Evolutionary conservation across 2,329 filamentous ascomycete genomes (phyloP), one percentile per base, ranked within the genome.

Genomic region (Ambrosiella xylebori): DNA sequence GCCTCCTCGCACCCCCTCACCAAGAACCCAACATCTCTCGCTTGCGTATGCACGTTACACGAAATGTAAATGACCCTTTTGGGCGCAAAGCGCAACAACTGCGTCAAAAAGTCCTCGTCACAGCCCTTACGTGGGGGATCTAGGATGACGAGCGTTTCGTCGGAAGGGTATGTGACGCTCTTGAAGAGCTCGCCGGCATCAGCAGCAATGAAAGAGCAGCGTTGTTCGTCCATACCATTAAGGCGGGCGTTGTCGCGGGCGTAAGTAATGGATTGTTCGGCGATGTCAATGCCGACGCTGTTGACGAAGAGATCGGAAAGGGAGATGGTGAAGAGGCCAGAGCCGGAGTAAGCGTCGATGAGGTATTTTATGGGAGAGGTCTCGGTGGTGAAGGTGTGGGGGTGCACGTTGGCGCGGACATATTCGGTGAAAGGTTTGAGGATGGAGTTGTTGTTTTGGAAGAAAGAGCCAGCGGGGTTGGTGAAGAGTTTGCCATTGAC

Each of bases 391-490:
- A 65, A 56, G 53, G 64, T 39, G 2, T 76, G 71, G 0, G 82
- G 83, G 1, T 90, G 75, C 65, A 91, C 86, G 69, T 85, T 80
- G 41, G 85, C 76, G 62, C 88, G 86, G 68, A 97, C 87, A 73
- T 94, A 95, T 63, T 81, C 77, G 12, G 89, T 95, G 71, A 97
- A 95, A 13, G 75, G 72, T 37, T 87, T 82, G 27, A 98, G 83
- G 71, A 98, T 97, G 58, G 89, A 94, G 75, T 97, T 97, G 78
- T 98, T 98, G 77, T 98, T 98, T 68, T 98, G 93, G 79, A 98
- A 98, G 74, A 98, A 98, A 56, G 88, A 82, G 61, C 90, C 90
- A 9, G 93, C 93, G 2, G 86, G 88, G 73, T 95, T 97, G 68
- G 84, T 84, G 73, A 98, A 95, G 66, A 83, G 75, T 73, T 85